These are phyloP conservation scores for Fomitopsis betulina DNA, from an alignment of 1,284 basidiomycete genomes.

Conservation along the genomic window DNA sequence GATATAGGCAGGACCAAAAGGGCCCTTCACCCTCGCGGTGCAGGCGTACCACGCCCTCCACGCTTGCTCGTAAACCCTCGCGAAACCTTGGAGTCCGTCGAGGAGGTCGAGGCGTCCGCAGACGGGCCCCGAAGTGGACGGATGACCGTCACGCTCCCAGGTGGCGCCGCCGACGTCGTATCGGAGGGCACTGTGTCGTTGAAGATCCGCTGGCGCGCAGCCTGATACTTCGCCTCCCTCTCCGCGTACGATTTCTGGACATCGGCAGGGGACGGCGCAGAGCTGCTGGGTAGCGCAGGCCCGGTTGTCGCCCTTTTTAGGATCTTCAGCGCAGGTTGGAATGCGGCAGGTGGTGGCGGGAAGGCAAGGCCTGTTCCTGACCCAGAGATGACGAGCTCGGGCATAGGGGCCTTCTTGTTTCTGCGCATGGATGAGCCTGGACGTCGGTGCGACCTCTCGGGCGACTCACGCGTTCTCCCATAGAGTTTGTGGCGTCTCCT, in stretches of 20 bases:
- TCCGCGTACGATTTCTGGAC: constrained; percentile 27
- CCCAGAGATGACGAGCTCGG: constrained; percentile 35
- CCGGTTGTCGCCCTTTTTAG: constrained; percentile 29
- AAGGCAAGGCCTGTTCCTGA: constrained; percentile 21
- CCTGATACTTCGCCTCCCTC: constrained; percentile 34
- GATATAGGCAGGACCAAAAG: background rate
- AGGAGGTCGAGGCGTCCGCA: background rate
- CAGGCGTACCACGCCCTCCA: background rate
- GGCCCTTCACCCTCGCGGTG: background rate
- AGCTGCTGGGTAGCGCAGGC: constrained; percentile 8
- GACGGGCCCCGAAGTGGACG: constrained; percentile 13
- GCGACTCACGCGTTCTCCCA: constrained; percentile 45
- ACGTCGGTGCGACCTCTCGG: background rate
- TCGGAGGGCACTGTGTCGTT: constrained; percentile 7
- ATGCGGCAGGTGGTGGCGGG: constrained; percentile 30
- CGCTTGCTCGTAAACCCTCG: background rate
- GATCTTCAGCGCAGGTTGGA: constrained; percentile 33
- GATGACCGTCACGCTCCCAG: constrained; percentile 8
- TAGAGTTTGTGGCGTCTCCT: constrained; percentile 31
- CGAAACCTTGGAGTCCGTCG: background rate
- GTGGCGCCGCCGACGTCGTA: background rate
- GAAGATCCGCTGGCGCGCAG: constrained; percentile 36
- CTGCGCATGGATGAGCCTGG: constrained; percentile 19
- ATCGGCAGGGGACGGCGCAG: constrained; percentile 7
- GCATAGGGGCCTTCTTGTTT: constrained; percentile 42